These are phyloP conservation scores for Cladophialophora carrionii DNA, from an alignment of 2,329 filamentous ascomycete species.

Conservation along the genomic window DNA sequence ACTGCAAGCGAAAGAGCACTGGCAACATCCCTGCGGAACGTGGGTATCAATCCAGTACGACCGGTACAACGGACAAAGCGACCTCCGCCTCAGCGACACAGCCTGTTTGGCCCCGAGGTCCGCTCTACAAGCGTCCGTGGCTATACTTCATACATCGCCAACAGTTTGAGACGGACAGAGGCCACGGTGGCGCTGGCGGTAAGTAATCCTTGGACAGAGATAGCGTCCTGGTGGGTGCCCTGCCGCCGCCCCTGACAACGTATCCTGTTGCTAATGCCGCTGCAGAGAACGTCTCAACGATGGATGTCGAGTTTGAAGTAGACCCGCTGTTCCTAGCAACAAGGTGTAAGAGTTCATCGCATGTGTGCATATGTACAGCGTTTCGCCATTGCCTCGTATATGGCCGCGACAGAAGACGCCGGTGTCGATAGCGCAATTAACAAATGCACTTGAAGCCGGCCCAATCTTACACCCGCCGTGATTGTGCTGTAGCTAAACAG, in stretches of 20 bases:
- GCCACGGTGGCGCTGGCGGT: neutral
- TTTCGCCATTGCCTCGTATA: neutral
- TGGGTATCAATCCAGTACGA: neutral
- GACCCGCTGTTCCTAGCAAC: neutral
- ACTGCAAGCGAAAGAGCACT: neutral
- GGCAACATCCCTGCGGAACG: neutral
- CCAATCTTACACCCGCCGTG: neutral
- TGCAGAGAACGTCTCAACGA: neutral
- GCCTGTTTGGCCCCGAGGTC: neutral
- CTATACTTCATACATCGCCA: neutral
- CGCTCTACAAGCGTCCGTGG: neutral
- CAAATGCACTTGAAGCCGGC: neutral
- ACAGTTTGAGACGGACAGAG: neutral
- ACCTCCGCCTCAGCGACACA: neutral
- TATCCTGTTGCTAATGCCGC: neutral
- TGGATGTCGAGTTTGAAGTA: neutral
- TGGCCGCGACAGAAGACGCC: too few relatives aligned
- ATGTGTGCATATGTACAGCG: neutral
- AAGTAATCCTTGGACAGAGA: neutral
- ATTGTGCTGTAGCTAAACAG: neutral
- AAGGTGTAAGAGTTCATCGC: neutral
- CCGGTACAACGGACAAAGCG: neutral
- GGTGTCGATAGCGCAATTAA: neutral
- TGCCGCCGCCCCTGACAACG: neutral
- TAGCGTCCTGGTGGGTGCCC: neutral